Conservation (phyloP, 75 land plant species). For the Pseudotsuga menziesii region DNA sequence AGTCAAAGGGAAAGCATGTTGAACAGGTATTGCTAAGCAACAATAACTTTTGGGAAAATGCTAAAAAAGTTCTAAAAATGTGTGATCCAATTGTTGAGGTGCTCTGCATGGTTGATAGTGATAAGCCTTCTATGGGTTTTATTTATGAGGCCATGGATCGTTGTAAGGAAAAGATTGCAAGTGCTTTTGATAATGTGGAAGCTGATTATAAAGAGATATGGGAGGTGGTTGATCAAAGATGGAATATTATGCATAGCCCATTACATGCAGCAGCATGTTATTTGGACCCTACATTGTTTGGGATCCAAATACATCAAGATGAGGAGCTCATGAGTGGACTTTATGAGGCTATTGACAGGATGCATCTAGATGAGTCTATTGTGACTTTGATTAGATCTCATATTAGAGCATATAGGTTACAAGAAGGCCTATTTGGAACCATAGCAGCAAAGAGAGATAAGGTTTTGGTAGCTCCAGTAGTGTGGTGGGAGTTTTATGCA, state of each 20-base stretch:
- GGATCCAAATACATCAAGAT: not conserved
- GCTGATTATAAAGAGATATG: not conserved
- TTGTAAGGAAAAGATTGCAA: not conserved
- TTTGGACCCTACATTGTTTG: not conserved
- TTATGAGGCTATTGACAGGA: not conserved
- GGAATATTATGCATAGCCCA: too few relatives aligned
- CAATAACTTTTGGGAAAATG: not conserved
- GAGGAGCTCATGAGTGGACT: not conserved
- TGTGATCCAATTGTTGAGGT: not conserved
- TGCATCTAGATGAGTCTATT: not conserved
- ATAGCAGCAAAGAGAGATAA: not conserved
- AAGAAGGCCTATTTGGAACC: not conserved
- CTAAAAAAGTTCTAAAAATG: not conserved
- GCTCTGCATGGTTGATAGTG: not conserved
- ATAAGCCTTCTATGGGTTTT: not conserved
- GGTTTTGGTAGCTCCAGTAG: not conserved
- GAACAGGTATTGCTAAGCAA: not conserved
- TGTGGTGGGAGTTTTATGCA: not conserved
- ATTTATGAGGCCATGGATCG: not conserved
- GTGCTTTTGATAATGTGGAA: not conserved
- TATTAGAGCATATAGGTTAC: not conserved
- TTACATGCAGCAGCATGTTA: too few relatives aligned
- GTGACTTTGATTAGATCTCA: not conserved
- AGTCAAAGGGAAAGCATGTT: not conserved
- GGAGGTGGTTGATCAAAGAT: not conserved